Percentiles rank a stretch among this genome's conserved stretches.
These are phyloP conservation scores for Ormosia semicastrata DNA, from an alignment of 306 rosid genomes.

Conservation along the genomic window DNA sequence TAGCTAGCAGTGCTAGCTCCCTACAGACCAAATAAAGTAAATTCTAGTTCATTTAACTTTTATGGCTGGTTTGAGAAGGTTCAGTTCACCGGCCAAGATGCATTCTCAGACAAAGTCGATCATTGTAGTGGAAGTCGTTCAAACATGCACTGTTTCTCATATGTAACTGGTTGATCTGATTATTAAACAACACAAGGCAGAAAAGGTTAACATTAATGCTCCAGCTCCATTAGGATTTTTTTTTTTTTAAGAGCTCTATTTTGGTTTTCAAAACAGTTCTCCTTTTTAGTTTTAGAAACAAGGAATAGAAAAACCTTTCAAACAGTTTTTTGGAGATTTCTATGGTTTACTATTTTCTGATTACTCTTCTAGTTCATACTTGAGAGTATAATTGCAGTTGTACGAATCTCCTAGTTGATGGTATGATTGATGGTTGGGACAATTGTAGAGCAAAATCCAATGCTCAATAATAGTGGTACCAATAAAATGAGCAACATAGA, in stretches of 20 bases:
- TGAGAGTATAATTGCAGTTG: neutral
- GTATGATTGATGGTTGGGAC: neutral
- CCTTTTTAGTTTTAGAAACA: neutral
- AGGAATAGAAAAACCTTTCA: neutral
- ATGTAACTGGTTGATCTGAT: constrained; percentile 4
- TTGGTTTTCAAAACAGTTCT: neutral
- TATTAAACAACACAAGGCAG: neutral
- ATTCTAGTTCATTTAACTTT: neutral
- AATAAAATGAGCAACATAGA: neutral
- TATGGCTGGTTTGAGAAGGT: constrained; percentile 9
- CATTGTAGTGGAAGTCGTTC: neutral
- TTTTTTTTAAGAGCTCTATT: neutral
- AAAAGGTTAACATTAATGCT: neutral
- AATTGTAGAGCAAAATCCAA: neutral
- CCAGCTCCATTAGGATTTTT: neutral
- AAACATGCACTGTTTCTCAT: neutral
- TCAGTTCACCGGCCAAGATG: neutral
- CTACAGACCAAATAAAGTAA: neutral
- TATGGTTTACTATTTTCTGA: neutral
- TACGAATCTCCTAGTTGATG: neutral
- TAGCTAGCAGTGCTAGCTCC: constrained; percentile 15
- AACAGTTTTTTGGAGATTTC: neutral
- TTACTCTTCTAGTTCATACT: neutral
- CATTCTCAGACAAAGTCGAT: neutral
- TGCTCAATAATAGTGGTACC: neutral